Evolutionary conservation across 495 filamentous ascomycete genomes (phyloP).

Genomic region (Penicillium silybi): DNA sequence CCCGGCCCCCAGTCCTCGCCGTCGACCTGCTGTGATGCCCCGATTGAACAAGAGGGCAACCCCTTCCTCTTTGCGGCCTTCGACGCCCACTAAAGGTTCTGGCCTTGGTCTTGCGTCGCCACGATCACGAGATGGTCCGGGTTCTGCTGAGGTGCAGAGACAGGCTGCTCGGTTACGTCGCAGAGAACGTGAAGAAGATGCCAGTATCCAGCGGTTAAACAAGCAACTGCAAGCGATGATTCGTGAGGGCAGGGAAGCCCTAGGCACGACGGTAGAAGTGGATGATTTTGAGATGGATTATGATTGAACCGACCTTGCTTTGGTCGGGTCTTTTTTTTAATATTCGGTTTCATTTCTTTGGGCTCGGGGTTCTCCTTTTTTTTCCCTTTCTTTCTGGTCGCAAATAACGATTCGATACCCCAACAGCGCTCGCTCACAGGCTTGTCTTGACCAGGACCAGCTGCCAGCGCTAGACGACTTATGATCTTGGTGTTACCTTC

Average conservation of each 20-base stretch:
- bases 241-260: constrained; percentile 76
- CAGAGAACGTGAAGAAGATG: constrained; percentile 75
- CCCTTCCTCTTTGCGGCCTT: constrained; percentile 25
- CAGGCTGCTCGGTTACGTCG: constrained; percentile 62
- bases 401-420: constrained; percentile 27
- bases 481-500: constrained; percentile 18
- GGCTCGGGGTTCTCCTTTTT: no score
- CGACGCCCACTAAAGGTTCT: constrained; percentile 35
- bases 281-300: constrained; percentile 52
- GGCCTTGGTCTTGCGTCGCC: constrained; percentile 27
- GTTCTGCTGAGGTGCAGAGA: constrained; percentile 59
- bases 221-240: constrained; percentile 80
- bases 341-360: constrained; percentile 2
- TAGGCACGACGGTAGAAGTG: constrained; percentile 76
- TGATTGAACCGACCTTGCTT: constrained; percentile 8
- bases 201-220: constrained; percentile 72
- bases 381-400: neutral
- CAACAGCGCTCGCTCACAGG: constrained; percentile 12
- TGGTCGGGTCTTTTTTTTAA: neutral
- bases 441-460: constrained; percentile 3
- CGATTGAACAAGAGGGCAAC: constrained; percentile 26
- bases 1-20: constrained; percentile 25
- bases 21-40: constrained; percentile 23
- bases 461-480: constrained; percentile 13
- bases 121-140: constrained; percentile 40